Evolutionary conservation across 2,329 filamentous ascomycete species (phyloP).

Genomic region (Alternaria incomplexa): DNA sequence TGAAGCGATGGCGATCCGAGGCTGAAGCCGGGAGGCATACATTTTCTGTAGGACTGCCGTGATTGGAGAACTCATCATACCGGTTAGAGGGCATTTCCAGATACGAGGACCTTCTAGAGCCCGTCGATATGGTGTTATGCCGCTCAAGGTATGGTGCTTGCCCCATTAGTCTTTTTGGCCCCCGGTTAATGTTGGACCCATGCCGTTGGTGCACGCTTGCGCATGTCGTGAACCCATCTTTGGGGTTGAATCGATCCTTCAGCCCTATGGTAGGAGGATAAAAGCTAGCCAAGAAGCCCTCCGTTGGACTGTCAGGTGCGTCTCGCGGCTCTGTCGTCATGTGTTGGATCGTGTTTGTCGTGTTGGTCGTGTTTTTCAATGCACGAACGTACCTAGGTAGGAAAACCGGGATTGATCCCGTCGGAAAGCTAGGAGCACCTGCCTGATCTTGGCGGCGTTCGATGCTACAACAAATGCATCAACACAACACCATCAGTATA

Average conservation of each 20-base stretch:
- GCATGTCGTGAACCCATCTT: background rate
- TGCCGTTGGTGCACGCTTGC: background rate
- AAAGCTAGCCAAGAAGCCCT: background rate
- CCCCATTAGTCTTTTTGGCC: background rate
- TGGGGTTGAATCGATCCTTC: background rate
- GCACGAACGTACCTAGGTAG: background rate
- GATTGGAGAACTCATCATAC: background rate
- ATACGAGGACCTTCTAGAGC: background rate
- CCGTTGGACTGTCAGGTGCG: background rate
- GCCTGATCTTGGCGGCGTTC: background rate
- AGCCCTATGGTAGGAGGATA: background rate
- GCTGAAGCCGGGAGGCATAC: slow-evolving; percentile 10
- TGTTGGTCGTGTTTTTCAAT: background rate
- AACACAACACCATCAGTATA: background rate
- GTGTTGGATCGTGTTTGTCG: background rate
- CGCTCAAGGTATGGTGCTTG: background rate
- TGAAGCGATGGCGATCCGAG: background rate
- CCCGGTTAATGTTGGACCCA: background rate
- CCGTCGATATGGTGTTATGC: background rate
- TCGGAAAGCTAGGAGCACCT: background rate
- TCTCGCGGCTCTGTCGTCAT: background rate
- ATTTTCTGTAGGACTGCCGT: background rate
- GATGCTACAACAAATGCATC: background rate
- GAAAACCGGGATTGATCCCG: background rate
- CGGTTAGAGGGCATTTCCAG: background rate